These are phyloP conservation scores for Spiraea crenata DNA, from an alignment of 331 rosid genomes.

Conservation along the genomic window DNA sequence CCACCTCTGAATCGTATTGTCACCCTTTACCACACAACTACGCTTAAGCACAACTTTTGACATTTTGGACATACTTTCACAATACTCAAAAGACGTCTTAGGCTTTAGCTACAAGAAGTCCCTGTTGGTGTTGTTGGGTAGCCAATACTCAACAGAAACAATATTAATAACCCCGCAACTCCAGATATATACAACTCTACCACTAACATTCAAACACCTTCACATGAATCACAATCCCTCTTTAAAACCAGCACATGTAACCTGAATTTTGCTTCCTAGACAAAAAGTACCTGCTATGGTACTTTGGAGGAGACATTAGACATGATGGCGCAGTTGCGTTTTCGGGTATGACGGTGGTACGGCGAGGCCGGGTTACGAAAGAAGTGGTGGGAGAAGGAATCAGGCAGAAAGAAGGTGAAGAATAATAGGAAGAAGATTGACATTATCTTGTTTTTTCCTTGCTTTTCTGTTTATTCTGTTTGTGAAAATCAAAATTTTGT, in stretches of 20 bases:
- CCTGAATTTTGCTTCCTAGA: background rate
- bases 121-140: too few relatives aligned
- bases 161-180: background rate
- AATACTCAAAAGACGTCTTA: background rate
- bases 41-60: too few relatives aligned
- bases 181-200: background rate
- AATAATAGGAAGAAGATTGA: slow-evolving; percentile 20
- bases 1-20: background rate
- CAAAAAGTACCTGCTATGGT: slow-evolving; percentile 47
- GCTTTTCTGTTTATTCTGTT: background rate
- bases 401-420: background rate
- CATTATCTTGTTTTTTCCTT: slow-evolving; percentile 17
- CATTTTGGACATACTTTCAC: background rate
- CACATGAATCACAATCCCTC: background rate
- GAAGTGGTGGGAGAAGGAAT: slow-evolving; percentile 36
- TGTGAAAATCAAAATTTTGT: slow-evolving; percentile 12
- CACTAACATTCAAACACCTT: background rate
- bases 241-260: too few relatives aligned
- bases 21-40: too few relatives aligned
- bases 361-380: slow-evolving; percentile 40
- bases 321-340: slow-evolving; percentile 7
- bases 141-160: background rate
- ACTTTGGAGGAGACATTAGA: slow-evolving; percentile 37
- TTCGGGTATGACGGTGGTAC: slow-evolving; percentile 16
- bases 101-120: background rate